Evolutionary conservation across 139 green algal species (phyloP).

Genomic region (Protoeuglena noctilucae): DNA sequence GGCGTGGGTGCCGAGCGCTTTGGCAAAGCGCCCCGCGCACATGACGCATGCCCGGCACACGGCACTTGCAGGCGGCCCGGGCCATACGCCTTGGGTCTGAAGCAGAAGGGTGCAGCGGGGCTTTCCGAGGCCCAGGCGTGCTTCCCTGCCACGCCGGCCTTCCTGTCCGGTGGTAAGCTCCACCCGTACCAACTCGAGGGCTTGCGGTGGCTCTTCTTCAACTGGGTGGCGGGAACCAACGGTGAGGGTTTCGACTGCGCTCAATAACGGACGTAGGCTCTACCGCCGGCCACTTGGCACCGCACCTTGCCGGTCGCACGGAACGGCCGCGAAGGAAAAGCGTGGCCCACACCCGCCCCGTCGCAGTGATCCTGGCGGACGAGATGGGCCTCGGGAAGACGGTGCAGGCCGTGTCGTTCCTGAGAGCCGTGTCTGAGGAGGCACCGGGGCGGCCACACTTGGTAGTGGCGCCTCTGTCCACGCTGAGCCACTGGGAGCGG

Average conservation of each 20-base stretch:
- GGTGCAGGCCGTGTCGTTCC: conserved; percentile 40
- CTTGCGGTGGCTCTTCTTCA: conserved; percentile 57
- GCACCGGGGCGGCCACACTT: conserved; percentile 37
- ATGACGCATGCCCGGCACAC: neutral
- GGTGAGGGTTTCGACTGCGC: too few species aligned
- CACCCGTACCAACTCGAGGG: conserved; percentile 66
- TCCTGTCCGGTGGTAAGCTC: conserved; percentile 28
- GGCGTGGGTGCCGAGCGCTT: neutral
- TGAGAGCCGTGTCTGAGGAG: conserved; percentile 27
- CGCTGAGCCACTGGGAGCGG: conserved; percentile 61
- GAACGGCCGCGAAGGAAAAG: conserved; percentile 1
- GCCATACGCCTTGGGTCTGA: neutral
- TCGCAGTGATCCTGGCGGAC: conserved; percentile 48
- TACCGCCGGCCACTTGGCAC: too few species aligned
- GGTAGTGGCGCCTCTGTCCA: conserved; percentile 62
- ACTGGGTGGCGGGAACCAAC: conserved; percentile 11
- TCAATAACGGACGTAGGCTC: too few species aligned
- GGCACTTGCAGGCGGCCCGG: neutral
- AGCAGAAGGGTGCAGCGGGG: neutral
- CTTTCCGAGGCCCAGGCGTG: conserved; percentile 3
- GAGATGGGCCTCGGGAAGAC: conserved; percentile 59
- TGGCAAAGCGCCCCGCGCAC: neutral
- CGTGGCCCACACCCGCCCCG: conserved; percentile 8
- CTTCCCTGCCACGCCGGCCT: conserved; percentile 27
- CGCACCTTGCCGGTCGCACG: too few species aligned